Evolutionary conservation across 306 rosid species (phyloP).

Genomic region (Lathyrus tuberosus): DNA sequence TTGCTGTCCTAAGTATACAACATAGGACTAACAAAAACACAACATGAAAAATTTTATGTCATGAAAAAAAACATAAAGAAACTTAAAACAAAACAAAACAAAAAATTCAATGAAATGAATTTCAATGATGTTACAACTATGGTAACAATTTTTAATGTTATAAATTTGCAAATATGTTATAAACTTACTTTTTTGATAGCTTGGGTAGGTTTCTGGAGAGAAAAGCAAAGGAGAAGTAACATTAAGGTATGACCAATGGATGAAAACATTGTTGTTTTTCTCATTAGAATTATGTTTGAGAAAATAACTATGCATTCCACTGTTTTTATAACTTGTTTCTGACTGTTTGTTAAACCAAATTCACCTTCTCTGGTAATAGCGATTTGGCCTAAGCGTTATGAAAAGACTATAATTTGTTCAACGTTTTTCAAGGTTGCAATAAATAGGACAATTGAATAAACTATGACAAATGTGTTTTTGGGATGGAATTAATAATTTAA

Average conservation of each 20-base stretch:
- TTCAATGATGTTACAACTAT: not conserved
- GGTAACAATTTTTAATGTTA: not conserved
- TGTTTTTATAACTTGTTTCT: conserved; percentile 13
- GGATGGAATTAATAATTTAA: no score
- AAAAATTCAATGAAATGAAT: not conserved
- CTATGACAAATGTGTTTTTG: not conserved
- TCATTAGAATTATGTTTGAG: not conserved
- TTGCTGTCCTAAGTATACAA: conserved; percentile 72
- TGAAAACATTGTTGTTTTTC: conserved; percentile 35
- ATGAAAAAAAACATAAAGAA: not conserved
- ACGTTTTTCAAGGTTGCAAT: not conserved
- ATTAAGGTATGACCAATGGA: conserved; percentile 23
- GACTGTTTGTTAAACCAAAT: not conserved
- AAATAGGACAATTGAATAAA: not conserved
- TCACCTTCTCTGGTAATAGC: not conserved
- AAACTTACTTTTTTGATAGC: conserved; percentile 51
- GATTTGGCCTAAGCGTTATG: not conserved
- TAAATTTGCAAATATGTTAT: not conserved
- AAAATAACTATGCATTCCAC: not conserved
- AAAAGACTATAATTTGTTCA: not conserved
- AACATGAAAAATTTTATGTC: not conserved
- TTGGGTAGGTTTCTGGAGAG: conserved; percentile 36
- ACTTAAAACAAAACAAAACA: not conserved
- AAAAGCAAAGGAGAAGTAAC: conserved; percentile 40
- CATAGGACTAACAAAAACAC: conserved; percentile 53